A percentile compares a stretch with the other conserved stretches of the same genome.
Conservation (phyloP, 163 green algal species). For the Smithsoniella earleae region DNA sequence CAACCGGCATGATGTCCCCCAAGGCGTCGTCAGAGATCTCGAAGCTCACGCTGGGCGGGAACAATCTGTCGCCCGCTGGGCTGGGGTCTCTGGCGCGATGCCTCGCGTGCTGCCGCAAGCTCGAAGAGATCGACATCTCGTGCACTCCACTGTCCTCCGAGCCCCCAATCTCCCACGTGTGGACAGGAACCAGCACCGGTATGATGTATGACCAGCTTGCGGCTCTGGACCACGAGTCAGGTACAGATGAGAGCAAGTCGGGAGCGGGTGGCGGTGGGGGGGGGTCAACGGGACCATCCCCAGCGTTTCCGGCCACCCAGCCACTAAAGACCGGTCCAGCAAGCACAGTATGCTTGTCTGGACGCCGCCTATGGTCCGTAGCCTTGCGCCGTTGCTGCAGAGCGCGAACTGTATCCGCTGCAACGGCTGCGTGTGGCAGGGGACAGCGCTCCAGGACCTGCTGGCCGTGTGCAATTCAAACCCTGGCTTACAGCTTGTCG, state of each 20-base stretch:
- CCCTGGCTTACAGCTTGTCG: not conserved
- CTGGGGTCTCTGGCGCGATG: not conserved
- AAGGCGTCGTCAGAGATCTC: not conserved
- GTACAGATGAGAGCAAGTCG: not conserved
- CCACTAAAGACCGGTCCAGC: not conserved
- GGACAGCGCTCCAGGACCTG: not conserved
- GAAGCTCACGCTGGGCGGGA: not conserved
- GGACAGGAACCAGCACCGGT: not conserved
- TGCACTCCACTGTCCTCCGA: conserved; percentile 6
- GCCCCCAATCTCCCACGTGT: not conserved
- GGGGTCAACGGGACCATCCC: not conserved
- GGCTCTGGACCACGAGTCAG: not conserved
- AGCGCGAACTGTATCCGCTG: not conserved
- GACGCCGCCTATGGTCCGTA: not conserved
- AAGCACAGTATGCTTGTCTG: not conserved
- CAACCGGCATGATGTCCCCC: not conserved
- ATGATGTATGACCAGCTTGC: not conserved
- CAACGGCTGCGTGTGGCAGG: conserved; percentile 9
- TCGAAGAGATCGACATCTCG: conserved; percentile 23
- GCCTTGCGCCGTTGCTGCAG: not conserved
- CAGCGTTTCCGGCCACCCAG: not conserved
- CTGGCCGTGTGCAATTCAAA: not conserved
- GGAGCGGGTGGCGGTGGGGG: not conserved
- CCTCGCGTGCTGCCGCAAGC: conserved; percentile 19
- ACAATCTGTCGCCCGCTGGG: not conserved